These are phyloP conservation scores for Microcyclospora pomicola DNA, from an alignment of 2,329 filamentous ascomycete species.

Conservation along the genomic window DNA sequence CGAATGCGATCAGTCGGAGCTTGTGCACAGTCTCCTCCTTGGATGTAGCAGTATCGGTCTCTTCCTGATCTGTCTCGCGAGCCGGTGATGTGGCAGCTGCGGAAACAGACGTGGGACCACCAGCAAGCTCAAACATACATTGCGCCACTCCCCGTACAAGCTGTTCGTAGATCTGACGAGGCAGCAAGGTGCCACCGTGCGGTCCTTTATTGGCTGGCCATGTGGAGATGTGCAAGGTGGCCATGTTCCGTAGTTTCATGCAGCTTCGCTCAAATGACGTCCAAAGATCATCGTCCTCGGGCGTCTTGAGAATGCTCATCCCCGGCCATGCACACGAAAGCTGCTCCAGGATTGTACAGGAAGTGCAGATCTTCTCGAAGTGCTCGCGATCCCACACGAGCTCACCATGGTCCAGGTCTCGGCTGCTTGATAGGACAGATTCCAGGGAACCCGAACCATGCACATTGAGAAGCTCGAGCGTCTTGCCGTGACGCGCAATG, in stretches of 20 bases:
- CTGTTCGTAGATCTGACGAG: slow-evolving; percentile 32
- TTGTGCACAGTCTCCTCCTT: slow-evolving; percentile 8
- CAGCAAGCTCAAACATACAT: slow-evolving; percentile 14
- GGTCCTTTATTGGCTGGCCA: slow-evolving; percentile 32
- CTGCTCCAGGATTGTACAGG: slow-evolving; percentile 30
- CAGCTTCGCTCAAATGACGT: slow-evolving; percentile 25
- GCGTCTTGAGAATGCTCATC: slow-evolving; percentile 30
- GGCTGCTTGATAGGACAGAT: background rate
- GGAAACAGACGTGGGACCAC: slow-evolving; percentile 2
- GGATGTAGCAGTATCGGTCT: background rate
- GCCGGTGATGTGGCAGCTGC: background rate
- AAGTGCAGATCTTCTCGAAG: slow-evolving; percentile 33
- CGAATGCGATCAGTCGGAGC: slow-evolving; percentile 34
- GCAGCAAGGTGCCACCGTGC: slow-evolving; percentile 17
- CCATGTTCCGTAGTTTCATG: slow-evolving; percentile 23
- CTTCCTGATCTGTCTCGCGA: background rate
- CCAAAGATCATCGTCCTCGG: slow-evolving; percentile 26
- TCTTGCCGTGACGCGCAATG: slow-evolving; percentile 33
- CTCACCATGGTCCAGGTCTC: slow-evolving; percentile 26
- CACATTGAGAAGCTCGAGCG: slow-evolving; percentile 30
- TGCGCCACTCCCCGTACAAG: slow-evolving; percentile 23
- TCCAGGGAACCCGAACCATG: slow-evolving; percentile 25
- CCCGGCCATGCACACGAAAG: slow-evolving; percentile 34
- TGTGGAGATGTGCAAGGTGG: slow-evolving; percentile 35
- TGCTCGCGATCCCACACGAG: slow-evolving; percentile 30